These are phyloP conservation scores for Geotrichum citri-aurantii DNA, from an alignment of 1,139 yeast genomes.

Conservation along the genomic window DNA sequence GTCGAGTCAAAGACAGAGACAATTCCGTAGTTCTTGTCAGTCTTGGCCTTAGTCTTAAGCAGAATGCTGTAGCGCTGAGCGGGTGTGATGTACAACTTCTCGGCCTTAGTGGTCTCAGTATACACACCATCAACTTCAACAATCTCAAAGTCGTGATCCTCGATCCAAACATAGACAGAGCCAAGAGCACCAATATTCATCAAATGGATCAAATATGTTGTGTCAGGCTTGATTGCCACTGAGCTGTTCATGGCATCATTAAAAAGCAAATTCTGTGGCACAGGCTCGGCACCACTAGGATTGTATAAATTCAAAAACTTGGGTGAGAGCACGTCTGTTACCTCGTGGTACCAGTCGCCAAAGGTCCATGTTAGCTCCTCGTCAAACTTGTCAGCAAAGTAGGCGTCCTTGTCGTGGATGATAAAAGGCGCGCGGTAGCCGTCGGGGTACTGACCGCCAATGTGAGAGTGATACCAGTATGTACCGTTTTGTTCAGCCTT, in stretches of 20 bases:
- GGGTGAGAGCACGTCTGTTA: constrained; percentile 46
- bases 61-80: constrained; percentile 79
- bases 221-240: constrained; percentile 68
- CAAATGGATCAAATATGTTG: constrained; percentile 71
- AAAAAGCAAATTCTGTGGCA: constrained; percentile 72
- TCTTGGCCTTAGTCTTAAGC: constrained; percentile 58
- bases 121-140: constrained; percentile 80
- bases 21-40: constrained; percentile 64
- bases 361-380: constrained; percentile 63
- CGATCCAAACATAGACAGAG: constrained; percentile 78
- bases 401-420: constrained; percentile 53
- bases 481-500: constrained; percentile 84
- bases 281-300: constrained; percentile 97
- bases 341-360: constrained; percentile 80
- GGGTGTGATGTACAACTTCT: constrained; percentile 57
- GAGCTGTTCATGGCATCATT: constrained; percentile 72
- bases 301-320: constrained; percentile 63
- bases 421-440: constrained; percentile 82
- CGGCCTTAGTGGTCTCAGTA: constrained; percentile 60
- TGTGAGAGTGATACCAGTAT: constrained; percentile 96
- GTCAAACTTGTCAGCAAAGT: constrained; percentile 54
- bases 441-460: constrained; percentile 80
- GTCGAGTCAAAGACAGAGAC: constrained; percentile 70
- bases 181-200: constrained; percentile 83
- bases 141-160: constrained; percentile 74